Evolutionary conservation across 2,329 filamentous ascomycete species (phyloP), one percentile per base, ranked within the genome.

Genomic region (Calonectria multiphialidica): DNA sequence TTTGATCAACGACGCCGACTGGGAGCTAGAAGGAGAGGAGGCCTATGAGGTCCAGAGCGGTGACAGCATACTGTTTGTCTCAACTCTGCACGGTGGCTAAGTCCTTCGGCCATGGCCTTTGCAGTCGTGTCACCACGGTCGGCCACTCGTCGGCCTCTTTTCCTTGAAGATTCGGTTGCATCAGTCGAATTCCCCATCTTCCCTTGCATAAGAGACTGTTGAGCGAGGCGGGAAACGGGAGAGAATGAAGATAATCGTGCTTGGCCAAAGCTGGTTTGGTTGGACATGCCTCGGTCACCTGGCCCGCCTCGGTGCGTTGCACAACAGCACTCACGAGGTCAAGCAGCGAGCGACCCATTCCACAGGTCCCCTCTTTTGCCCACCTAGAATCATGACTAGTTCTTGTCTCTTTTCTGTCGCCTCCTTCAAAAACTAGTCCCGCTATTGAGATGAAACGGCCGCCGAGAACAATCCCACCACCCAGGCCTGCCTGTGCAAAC

Each of bases 11-110:
- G 97, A 99, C 79, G 95, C 95, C 30, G 97, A 99, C 83, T 99
- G 97, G 97, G 97, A 98, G 84, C 90, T 99, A 15, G 97, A 98
- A 84, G 97, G 96, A 21, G 96, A 98, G 84, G 95, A 97, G 81
- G 90, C 92, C 76, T 98, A 98, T 82, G 93, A 95, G 84, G 86
- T 99, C 70, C 92, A 96, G 84, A 84, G 88, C 73, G 90, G 92
- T 71, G 97, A 99, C 86, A 96, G 94, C 81, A 94, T 99, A 78
- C 88, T 98, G 76, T 99, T 99, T 85, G 96, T 99, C 74, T 98
- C 96, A 73, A 99, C 97, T 21, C 88, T 99, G 73, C 97, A 99
- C 83, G 97, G 97, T 70, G 97, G 97, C 72, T 98, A 90, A 74
- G 59, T 64, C 53, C 28, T 62, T 59, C n/a, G 65, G 61, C 59